A percentile compares a stretch with the other conserved stretches of the same genome.
Evolutionary conservation across 139 green algal species (phyloP).

Genomic region (Penium margaritaceum): DNA sequence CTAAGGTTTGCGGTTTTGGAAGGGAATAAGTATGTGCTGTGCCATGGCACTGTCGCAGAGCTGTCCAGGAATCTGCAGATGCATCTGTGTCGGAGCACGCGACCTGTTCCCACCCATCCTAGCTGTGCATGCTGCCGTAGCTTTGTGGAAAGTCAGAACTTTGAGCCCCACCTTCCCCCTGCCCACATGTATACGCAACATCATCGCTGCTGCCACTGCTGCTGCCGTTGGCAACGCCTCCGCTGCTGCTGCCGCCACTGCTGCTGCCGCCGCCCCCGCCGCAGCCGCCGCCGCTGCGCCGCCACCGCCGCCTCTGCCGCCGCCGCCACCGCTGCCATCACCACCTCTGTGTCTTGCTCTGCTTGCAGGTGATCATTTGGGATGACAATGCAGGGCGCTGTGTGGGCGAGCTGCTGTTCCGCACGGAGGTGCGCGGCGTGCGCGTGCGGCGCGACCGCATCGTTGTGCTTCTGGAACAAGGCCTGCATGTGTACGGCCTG

Average conservation of each 20-base stretch:
- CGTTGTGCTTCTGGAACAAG: constrained; percentile 81
- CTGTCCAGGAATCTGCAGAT: too few relatives aligned
- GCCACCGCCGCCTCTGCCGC: neutral
- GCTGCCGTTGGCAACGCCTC: neutral
- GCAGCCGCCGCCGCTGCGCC: neutral
- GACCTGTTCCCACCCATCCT: too few relatives aligned
- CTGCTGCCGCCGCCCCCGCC: neutral
- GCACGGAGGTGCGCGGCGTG: constrained; percentile 71
- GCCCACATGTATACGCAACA: neutral
- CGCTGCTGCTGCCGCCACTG: neutral
- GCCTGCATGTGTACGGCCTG: constrained; percentile 79
- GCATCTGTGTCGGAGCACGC: too few relatives aligned
- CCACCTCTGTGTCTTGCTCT: neutral
- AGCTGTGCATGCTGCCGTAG: too few relatives aligned
- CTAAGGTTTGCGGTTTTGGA: too few relatives aligned
- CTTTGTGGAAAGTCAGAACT: too few relatives aligned
- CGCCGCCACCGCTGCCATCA: neutral
- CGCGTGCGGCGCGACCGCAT: constrained; percentile 75
- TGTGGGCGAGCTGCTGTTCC: constrained; percentile 84
- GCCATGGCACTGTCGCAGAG: too few relatives aligned
- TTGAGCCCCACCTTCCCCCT: too few relatives aligned
- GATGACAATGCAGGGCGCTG: constrained; percentile 80
- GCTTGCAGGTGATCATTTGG: constrained; percentile 92
- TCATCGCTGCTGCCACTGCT: neutral
- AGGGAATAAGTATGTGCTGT: too few relatives aligned